Base-by-base conservation (phyloP, 768 basidiomycete species). In the Podaxis pistillaris region DNA sequence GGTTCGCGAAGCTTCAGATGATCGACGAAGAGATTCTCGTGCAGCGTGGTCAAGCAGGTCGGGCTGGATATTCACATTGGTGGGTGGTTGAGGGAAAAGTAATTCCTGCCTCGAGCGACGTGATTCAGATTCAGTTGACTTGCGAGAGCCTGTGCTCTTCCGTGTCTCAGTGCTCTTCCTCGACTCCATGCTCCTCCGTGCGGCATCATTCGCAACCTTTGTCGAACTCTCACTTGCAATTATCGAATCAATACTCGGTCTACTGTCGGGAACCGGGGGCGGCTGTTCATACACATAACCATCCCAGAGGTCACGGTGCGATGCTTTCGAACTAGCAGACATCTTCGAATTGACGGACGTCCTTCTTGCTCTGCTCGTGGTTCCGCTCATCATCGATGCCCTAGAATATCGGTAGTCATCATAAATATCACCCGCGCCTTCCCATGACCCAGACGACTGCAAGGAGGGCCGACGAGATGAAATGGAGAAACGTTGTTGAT, bases 401-500 rank as follows among this genome's bases (percentile, higher is more conserved):
- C 86, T 76, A 19, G 89, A 89, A 65, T 91, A 91, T 24, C 88
- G 81, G 69, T 93, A 93, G 64, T 90, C 84, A 71, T 93, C 91
- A 65, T 93, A 93, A 56, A 93, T 91, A 66, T 91, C 88, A 1
- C 79, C 80, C 8, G 83, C 85, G 24, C 84, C 85, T 58, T 91
- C 90, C 84, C 89, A 90, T 1, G 75, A 75, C 4, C 69, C 66
- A 0, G 67, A 64, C 2, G 71, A 71, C 12, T 72, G 72, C 26
- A 72, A 63, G 2, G 76, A 75, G 0, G 76, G 73, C 4, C 70
- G 62, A 9, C 72, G 73, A 55, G 56, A 54, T 26, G 53, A 47
- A 13, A 51, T 50, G 8, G 59, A 54, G 17, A 53, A 47, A n/a
- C 24, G 59, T 30, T 50, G 37, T 28, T 54, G 53, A 36, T 53